Evolutionary conservation across 2,329 filamentous ascomycete species (phyloP).

Genomic region (Bisporella sp.): DNA sequence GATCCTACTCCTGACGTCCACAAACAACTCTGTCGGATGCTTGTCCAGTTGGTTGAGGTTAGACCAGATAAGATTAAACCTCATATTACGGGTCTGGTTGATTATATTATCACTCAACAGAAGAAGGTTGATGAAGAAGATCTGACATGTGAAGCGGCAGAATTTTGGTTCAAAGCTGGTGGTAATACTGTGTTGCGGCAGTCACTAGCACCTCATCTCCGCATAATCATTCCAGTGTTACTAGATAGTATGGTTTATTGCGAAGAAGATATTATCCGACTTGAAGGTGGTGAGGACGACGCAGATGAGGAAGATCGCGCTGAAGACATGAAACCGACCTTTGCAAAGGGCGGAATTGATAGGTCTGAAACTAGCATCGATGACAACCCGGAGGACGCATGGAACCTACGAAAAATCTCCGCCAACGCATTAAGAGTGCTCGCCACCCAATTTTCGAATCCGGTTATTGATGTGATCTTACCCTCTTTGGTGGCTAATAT

Average conservation of each 20-base stretch:
- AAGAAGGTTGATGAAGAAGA: constrained; percentile 75
- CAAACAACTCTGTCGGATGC: constrained; percentile 86
- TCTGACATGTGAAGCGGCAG: constrained; percentile 85
- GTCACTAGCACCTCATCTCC: constrained; percentile 68
- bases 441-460: constrained; percentile 78
- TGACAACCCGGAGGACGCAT: constrained; percentile 79
- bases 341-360: constrained; percentile 67
- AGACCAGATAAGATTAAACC: constrained; percentile 85
- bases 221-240: constrained; percentile 82
- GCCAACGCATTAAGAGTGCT: constrained; percentile 93
- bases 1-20: constrained; percentile 78
- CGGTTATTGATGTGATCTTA: constrained; percentile 85
- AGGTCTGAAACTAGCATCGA: constrained; percentile 66
- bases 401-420: constrained; percentile 95
- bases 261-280: constrained; percentile 80
- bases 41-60: constrained; percentile 86
- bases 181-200: constrained; percentile 78
- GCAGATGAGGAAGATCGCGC: constrained; percentile 85
- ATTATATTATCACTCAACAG: constrained; percentile 90
- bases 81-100: constrained; percentile 79
- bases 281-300: constrained; percentile 81
- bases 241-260: constrained; percentile 95
- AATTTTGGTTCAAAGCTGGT: constrained; percentile 93
- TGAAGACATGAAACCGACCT: constrained; percentile 87
- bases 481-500: constrained; percentile 90